Conservation (phyloP, 768 basidiomycete genomes). For the Clitopilus passeckerianus region DNA sequence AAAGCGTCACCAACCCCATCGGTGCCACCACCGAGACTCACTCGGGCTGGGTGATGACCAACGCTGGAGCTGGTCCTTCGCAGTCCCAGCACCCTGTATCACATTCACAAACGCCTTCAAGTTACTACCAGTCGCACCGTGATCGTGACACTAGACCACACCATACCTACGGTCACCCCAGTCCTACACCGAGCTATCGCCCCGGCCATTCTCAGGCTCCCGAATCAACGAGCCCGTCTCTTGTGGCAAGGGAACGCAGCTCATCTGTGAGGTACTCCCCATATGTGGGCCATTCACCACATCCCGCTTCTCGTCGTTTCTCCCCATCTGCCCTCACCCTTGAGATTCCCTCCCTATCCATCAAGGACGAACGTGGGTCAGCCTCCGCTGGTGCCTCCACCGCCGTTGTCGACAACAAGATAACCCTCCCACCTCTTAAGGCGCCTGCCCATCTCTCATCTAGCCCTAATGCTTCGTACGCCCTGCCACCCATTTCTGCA, state of each 20-base stretch:
- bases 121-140: not conserved
- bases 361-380: constrained; percentile 9
- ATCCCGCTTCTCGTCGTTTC: constrained; percentile 6
- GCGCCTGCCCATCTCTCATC: constrained; percentile 17
- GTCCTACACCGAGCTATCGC: constrained; percentile 6
- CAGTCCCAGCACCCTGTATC: constrained; percentile 22
- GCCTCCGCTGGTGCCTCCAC: not conserved
- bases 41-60: constrained; percentile 44
- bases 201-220: not conserved
- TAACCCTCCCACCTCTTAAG: constrained; percentile 38
- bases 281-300: constrained; percentile 16
- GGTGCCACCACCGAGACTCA: constrained; percentile 16
- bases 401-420: constrained; percentile 15
- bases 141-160: not conserved
- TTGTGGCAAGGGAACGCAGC: not conserved
- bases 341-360: constrained; percentile 25
- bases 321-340: constrained; percentile 16
- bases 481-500: constrained; percentile 65
- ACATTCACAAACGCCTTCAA: not conserved
- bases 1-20: constrained; percentile 12
- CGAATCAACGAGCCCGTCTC: not conserved
- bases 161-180: constrained; percentile 3
- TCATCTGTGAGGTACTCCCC: constrained; percentile 20
- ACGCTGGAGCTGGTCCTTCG: constrained; percentile 18
- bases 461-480: constrained; percentile 32